A percentile compares a stretch with the other conserved stretches of the same genome.
Evolutionary conservation across 306 rosid genomes (phyloP).

Genomic region (Lathyrus aphaca): DNA sequence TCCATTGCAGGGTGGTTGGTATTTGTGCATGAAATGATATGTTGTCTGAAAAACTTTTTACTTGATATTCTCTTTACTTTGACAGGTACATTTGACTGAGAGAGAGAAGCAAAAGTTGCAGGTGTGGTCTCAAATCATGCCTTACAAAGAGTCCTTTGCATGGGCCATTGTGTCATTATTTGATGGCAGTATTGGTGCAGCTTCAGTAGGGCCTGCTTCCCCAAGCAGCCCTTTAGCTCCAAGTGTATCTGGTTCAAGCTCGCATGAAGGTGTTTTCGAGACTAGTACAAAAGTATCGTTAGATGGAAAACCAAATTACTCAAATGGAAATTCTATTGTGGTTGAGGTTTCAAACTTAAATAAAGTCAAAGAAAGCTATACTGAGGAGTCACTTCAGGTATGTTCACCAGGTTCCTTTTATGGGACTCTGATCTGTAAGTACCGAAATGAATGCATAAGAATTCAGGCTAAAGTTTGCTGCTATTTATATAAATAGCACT

Average conservation of each 20-base stretch:
- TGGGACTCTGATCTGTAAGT: constrained; percentile 9
- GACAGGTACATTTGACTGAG: constrained; percentile 89
- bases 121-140: constrained; percentile 99
- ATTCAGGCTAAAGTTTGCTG: constrained; percentile 22
- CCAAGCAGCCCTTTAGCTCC: constrained; percentile 99
- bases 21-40: constrained; percentile 26
- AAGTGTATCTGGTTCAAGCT: constrained; percentile 80
- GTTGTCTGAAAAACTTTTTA: constrained; percentile 22
- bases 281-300: constrained; percentile 76
- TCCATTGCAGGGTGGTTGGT: constrained; percentile 8
- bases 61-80: constrained; percentile 39
- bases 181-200: constrained; percentile 92
- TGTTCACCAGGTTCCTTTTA: constrained; percentile 33
- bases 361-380: constrained; percentile 94
- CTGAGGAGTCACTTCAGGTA: constrained; percentile 96
- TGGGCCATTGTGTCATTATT: constrained; percentile 96
- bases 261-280: constrained; percentile 98
- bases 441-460: constrained; percentile 18
- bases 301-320: constrained; percentile 87
- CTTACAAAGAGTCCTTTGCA: constrained; percentile 95
- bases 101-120: constrained; percentile 97
- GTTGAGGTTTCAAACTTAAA: constrained; percentile 89
- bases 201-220: constrained; percentile 98
- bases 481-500: not conserved
- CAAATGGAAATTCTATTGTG: constrained; percentile 84